These are phyloP conservation scores for Vicia villosa DNA, from an alignment of 306 rosid species.

Conservation along the genomic window DNA sequence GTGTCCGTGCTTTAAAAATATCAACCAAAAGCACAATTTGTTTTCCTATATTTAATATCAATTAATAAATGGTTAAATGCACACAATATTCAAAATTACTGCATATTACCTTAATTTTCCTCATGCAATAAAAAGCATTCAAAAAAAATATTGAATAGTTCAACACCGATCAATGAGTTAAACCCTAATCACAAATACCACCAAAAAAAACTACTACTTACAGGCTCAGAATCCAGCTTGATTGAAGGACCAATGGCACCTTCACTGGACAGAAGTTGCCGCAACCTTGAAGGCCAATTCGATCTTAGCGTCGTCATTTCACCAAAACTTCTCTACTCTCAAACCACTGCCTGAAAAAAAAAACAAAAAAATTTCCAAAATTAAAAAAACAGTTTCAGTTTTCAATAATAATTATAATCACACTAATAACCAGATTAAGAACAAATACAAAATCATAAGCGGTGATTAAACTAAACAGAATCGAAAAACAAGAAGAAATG, in stretches of 20 bases:
- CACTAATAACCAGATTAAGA: constrained; percentile 20
- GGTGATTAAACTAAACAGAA: constrained; percentile 28
- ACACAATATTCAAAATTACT: neutral
- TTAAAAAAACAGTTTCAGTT: neutral
- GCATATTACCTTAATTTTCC: neutral
- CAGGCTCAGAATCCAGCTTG: constrained; percentile 88
- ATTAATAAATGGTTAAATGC: constrained; percentile 1
- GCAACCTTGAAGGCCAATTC: constrained; percentile 94
- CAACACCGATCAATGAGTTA: constrained; percentile 12
- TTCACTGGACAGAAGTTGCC: constrained; percentile 85
- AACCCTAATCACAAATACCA: constrained; percentile 27
- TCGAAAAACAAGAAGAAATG: neutral
- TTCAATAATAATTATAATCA: neutral
- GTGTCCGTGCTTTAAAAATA: too few relatives aligned
- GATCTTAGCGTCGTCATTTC: constrained; percentile 88
- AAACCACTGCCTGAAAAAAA: constrained; percentile 49
- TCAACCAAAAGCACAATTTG: neutral
- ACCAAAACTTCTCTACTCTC: constrained; percentile 68
- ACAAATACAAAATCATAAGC: constrained; percentile 8
- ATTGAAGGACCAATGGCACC: constrained; percentile 83
- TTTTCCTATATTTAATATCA: neutral
- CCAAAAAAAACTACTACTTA: constrained; percentile 43
- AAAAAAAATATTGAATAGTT: constrained; percentile 34
- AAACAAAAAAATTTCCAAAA: neutral
- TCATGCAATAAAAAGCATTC: constrained; percentile 1